Evolutionary conservation across 192 early-diverging fungal species (phyloP).

Genomic region (Coemansia sp.): DNA sequence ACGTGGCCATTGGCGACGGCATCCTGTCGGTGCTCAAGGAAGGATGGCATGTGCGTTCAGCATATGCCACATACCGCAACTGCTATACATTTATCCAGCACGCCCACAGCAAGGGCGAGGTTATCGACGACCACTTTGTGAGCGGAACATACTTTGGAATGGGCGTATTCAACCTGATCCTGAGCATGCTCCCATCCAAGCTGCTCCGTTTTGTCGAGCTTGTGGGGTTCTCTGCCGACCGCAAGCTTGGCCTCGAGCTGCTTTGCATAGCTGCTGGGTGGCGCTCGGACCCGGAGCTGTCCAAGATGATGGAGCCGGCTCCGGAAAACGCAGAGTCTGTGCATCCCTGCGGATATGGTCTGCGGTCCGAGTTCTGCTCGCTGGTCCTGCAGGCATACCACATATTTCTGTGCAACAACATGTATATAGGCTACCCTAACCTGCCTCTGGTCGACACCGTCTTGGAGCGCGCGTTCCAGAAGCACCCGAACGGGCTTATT

Average conservation of each 20-base stretch:
- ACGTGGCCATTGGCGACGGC: slow-evolving; percentile 71
- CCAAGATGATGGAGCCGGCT: slow-evolving; percentile 18
- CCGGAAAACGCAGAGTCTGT: slow-evolving; percentile 1
- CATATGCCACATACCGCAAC: slow-evolving; percentile 63
- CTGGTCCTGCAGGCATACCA: slow-evolving; percentile 71
- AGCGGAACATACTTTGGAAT: slow-evolving; percentile 76
- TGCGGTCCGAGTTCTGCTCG: slow-evolving; percentile 78
- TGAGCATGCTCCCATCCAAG: slow-evolving; percentile 70
- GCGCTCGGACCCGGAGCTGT: slow-evolving; percentile 32
- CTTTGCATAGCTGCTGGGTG: slow-evolving; percentile 71
- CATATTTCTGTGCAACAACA: slow-evolving; percentile 64
- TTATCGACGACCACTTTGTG: slow-evolving; percentile 77
- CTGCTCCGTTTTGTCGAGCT: slow-evolving; percentile 75
- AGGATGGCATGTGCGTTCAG: slow-evolving; percentile 67
- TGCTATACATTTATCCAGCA: slow-evolving; percentile 57
- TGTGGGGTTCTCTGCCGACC: slow-evolving; percentile 78
- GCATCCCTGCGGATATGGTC: slow-evolving; percentile 53
- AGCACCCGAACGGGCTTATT: slow-evolving; percentile 67
- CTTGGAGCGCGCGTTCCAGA: slow-evolving; percentile 51
- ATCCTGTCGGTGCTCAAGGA: slow-evolving; percentile 72
- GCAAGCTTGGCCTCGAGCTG: slow-evolving; percentile 67
- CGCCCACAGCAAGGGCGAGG: slow-evolving; percentile 51
- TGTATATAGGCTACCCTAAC: slow-evolving; percentile 67
- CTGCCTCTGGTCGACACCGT: slow-evolving; percentile 60
- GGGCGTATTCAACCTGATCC: slow-evolving; percentile 72